A percentile compares a stretch with the other conserved stretches of the same genome.
Evolutionary conservation across 441 rosid species (phyloP).

Genomic region (Kokia cookei): DNA sequence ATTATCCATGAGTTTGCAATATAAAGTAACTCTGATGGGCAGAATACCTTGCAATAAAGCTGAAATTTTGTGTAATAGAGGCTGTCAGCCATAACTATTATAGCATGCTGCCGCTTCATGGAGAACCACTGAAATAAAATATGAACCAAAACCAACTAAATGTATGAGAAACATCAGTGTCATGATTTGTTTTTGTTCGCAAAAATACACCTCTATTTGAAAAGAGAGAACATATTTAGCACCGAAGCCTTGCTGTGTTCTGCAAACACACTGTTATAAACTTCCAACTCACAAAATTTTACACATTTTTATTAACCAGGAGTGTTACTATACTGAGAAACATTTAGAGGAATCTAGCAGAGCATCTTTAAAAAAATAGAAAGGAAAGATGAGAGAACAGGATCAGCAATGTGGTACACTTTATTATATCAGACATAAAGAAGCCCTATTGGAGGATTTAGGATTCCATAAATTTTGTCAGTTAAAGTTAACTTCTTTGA

Average conservation of each 20-base stretch:
- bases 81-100: slow-evolving; percentile 52
- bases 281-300: no score
- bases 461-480: neutral
- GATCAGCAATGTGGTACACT: neutral
- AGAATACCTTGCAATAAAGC: slow-evolving; percentile 54
- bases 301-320: neutral
- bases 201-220: neutral
- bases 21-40: neutral
- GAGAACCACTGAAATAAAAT: slow-evolving; percentile 55
- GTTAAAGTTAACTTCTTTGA: neutral
- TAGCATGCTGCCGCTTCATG: slow-evolving; percentile 66
- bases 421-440: neutral
- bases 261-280: neutral
- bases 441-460: neutral
- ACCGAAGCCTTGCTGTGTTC: neutral
- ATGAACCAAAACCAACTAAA: slow-evolving; percentile 13
- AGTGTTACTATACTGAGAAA: neutral
- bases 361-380: neutral
- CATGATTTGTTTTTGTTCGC: neutral
- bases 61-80: slow-evolving; percentile 58
- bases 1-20: neutral
- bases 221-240: neutral
- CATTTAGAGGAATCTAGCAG: neutral
- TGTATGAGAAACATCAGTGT: neutral
- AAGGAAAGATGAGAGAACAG: neutral